These are phyloP conservation scores for Aspergillus neotritici DNA, from an alignment of 2,329 filamentous ascomycete species.

Conservation along the genomic window DNA sequence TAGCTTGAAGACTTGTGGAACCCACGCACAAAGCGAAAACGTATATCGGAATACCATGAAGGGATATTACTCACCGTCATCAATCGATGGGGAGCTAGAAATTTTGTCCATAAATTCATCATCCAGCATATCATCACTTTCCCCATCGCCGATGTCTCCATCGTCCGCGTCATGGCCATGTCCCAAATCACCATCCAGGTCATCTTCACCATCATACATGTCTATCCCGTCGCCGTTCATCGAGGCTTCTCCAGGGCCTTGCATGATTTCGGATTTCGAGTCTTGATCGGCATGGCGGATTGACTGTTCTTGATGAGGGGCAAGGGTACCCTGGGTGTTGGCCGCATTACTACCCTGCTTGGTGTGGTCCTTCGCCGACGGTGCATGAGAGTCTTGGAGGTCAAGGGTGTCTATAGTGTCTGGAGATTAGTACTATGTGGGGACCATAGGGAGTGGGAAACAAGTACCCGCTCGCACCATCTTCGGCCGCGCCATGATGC, in stretches of 20 bases:
- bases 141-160: slow-evolving; percentile 56
- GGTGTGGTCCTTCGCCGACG: slow-evolving; percentile 77
- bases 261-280: slow-evolving; percentile 63
- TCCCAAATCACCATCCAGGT: slow-evolving; percentile 19
- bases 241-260: slow-evolving; percentile 49
- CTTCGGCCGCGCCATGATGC: slow-evolving; percentile 39
- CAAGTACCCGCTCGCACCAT: slow-evolving; percentile 43
- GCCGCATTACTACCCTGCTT: slow-evolving; percentile 46
- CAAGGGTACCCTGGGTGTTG: slow-evolving; percentile 52
- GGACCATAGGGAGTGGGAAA: background rate
- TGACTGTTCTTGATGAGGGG: slow-evolving; percentile 79
- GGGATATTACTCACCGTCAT: slow-evolving; percentile 65
- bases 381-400: slow-evolving; percentile 75
- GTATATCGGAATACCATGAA: background rate
- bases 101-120: slow-evolving; percentile 98
- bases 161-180: slow-evolving; percentile 35
- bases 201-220: slow-evolving; percentile 30
- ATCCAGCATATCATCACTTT: slow-evolving; percentile 66
- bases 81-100: slow-evolving; percentile 96
- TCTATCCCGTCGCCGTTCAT: slow-evolving; percentile 30
- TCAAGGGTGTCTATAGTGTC: slow-evolving; percentile 75
- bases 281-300: slow-evolving; percentile 76
- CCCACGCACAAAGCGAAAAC: background rate
- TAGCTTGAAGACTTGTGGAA: slow-evolving; percentile 52
- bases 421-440: background rate